Evolutionary conservation across 2,329 filamentous ascomycete species (phyloP), one percentile per base, ranked within the genome.

Genomic region (Biscogniauxia sp.): DNA sequence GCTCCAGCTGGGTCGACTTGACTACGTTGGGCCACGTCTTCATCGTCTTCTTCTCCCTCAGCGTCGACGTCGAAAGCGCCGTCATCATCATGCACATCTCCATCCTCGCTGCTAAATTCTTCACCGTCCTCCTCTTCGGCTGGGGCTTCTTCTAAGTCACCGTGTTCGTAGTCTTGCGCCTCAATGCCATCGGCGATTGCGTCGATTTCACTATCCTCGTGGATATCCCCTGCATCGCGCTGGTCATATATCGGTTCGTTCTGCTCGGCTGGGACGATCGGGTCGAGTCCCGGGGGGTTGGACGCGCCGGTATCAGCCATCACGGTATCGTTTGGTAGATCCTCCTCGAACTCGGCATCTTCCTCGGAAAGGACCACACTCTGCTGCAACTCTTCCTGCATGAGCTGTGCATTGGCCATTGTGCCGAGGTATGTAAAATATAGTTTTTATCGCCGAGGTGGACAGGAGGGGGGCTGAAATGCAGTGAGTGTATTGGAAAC

Each of bases 341-440:
- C 80, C 41, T 80, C 78, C 54, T 77, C 78, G 59, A 71, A 70
- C 26, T 75, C 76, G 54, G 72, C 73, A 53, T 77, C 75, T 25
- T 79, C 80, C 60, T 83, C 81, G 5, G 82, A 83, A 59, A 80
- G 76, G 65, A 82, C 75, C 51, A 79, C 80, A 70, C 82, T 84
- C 67, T 84, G 81, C 68, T 85, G 84, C 59, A 84, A 76, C 71
- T 85, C 81, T 61, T 86, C 83, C 70, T 85, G 80, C 75, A 83
- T 84, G 55, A 80, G 76, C 68, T 84, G 82, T 58, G 80, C 78
- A 67, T 79, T 83, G 56, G 79, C 73, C 80, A 84, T 84, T 53
- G 65, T 74, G 67, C 3, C 20, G 45, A n/a, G 23, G 37, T 28
- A 19, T 19, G 55, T 13, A n/a, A 19, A 51, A 28, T 19, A 20